These are phyloP conservation scores for Yamadazyma kanchanaburiensis DNA, from an alignment of 1,139 yeast species.

Conservation along the genomic window DNA sequence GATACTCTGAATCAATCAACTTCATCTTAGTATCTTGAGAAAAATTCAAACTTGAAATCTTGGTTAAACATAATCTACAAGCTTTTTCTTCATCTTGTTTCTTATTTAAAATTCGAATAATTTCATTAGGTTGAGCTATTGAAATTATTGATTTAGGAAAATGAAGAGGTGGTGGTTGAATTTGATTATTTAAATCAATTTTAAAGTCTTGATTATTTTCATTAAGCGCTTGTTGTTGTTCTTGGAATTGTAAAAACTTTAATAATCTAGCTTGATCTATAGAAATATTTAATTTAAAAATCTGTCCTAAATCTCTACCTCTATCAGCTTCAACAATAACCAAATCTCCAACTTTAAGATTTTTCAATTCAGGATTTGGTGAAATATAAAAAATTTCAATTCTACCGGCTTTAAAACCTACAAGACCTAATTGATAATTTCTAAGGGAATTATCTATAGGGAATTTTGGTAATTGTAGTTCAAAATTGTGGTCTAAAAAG, in stretches of 20 bases:
- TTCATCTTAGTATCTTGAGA: constrained; percentile 26
- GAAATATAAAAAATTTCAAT: constrained; percentile 79
- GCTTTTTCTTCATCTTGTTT: constrained; percentile 73
- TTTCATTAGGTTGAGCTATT: constrained; percentile 61
- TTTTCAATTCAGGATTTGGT: constrained; percentile 18
- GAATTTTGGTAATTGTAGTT: constrained; percentile 43
- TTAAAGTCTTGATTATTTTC: constrained; percentile 11
- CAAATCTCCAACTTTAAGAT: constrained; percentile 59
- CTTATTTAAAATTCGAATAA: constrained; percentile 56
- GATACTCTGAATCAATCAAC: constrained; percentile 81
- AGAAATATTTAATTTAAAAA: constrained; percentile 62
- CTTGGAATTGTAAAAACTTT: constrained; percentile 53
- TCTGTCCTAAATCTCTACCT: constrained; percentile 85
- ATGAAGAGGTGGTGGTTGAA: constrained; percentile 34
- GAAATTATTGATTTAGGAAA: constrained; percentile 77
- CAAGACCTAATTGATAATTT: constrained; percentile 50
- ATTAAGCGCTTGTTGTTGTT: constrained; percentile 52
- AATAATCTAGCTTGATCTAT: constrained; percentile 61
- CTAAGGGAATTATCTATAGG: constrained; percentile 34
- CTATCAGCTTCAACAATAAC: constrained; percentile 98
- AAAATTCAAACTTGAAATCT: constrained; percentile 42
- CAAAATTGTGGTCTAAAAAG: constrained; percentile 24
- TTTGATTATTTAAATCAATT: constrained; percentile 2
- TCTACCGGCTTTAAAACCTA: constrained; percentile 84
- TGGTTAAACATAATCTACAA: constrained; percentile 55